Evolutionary conservation across 129 eudicot species (phyloP), one percentile per base, ranked within the genome.

Genomic region (Flaveria robusta): DNA sequence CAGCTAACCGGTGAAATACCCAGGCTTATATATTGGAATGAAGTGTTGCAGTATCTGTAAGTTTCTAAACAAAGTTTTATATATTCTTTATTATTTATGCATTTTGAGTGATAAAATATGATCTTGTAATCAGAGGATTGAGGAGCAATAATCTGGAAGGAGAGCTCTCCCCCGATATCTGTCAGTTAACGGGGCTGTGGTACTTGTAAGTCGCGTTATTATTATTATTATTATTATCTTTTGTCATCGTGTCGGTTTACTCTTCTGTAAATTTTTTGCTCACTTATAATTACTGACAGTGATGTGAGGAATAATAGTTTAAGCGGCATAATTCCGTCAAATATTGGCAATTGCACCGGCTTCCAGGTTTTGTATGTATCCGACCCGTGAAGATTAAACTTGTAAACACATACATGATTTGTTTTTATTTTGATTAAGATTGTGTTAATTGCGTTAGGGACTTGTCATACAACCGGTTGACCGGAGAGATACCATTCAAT

Each of bases 111-210:
- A 15, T 10, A 18, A 63, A 3, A 23, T 52, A 27, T 20, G 24
- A 71, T 56, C 20, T 9, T 43, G 23, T 51, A 42, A 52, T 29
- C 39, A 95, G 99, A 75, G 99, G 99, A 24, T 81, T 95, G 77
- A 82, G 99, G 45, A 93, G 97, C 51, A 91, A 95, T 82, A 91
- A 88, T 72, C 81, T 95, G 81, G 91, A 78, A n/a, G 99, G 99
- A 16, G 69, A 84, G 3, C 87, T 95, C 47, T 95, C 95, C 2
- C 90, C 97, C 4, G 99, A 95, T 60, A 82, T 95, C 85, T 95
- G 99, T 81, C 96, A 95, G 88, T 87, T 95, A 24, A 95, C 94
- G 0, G 99, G 99, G 81, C 73, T 91, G 86, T 95, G 99, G 99
- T 95, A 91, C 83, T 95, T 95, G 99, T 95, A 91, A 89, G 99